Evolutionary conservation across 139 green algal species (phyloP).

Genomic region (Zygnema circumcarinatum): DNA sequence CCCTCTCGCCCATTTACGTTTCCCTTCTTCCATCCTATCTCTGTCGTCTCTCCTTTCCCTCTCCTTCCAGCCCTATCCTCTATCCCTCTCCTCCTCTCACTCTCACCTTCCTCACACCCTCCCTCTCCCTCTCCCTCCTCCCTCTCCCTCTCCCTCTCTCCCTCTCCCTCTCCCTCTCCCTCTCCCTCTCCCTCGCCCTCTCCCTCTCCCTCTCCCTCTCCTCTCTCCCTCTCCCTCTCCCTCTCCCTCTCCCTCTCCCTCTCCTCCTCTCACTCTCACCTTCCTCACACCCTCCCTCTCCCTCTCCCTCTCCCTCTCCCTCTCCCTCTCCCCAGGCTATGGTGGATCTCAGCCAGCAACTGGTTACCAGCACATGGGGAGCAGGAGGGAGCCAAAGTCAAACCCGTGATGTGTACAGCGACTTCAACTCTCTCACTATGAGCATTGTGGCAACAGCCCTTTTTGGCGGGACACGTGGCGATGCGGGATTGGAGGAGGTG

Average conservation of each 20-base stretch:
- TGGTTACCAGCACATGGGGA: constrained; percentile 61
- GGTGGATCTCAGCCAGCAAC: constrained; percentile 59
- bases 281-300: not conserved
- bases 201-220: not conserved
- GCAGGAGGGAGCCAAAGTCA: not conserved
- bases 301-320: not conserved
- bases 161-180: not conserved
- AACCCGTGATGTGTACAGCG: constrained; percentile 70
- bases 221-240: too few species aligned
- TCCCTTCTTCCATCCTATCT: not conserved
- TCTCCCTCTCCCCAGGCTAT: constrained; percentile 68
- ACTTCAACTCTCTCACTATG: constrained; percentile 90
- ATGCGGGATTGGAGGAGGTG: constrained; percentile 24
- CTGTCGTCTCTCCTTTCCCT: too few species aligned
- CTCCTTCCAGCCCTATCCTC: too few species aligned
- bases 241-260: too few species aligned
- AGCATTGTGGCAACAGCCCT: constrained; percentile 77
- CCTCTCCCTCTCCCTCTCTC: not conserved
- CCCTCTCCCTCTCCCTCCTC: too few species aligned
- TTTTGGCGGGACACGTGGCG: constrained; percentile 70
- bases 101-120: too few species aligned
- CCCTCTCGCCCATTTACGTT: too few species aligned
- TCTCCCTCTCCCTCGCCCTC: too few species aligned
- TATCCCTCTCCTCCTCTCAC: too few species aligned
- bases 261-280: too few species aligned